These are phyloP conservation scores for Botryotinia calthae DNA, from an alignment of 2,329 filamentous ascomycete species.

Conservation along the genomic window DNA sequence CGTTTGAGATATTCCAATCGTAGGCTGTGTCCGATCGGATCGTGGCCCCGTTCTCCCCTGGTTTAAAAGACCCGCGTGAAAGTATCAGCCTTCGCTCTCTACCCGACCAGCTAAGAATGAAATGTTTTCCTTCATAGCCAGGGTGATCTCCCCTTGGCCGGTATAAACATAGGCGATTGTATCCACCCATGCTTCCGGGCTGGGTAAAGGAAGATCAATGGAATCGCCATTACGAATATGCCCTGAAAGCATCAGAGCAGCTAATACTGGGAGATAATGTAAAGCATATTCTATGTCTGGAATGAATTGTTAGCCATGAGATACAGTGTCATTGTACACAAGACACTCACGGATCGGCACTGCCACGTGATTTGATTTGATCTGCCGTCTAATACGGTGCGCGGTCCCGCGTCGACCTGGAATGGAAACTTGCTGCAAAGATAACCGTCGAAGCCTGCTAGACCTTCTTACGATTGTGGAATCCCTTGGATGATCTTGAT, in stretches of 20 bases:
- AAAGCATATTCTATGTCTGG: slow-evolving; percentile 50
- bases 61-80: background rate
- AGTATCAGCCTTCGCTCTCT: slow-evolving; percentile 14
- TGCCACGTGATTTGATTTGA: slow-evolving; percentile 28
- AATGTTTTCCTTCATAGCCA: slow-evolving; percentile 52
- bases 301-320: slow-evolving; percentile 3
- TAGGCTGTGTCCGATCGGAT: slow-evolving; percentile 10
- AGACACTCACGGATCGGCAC: slow-evolving; percentile 49
- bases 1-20: background rate
- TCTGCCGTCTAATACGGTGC: slow-evolving; percentile 6
- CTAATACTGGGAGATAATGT: slow-evolving; percentile 52
- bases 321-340: background rate
- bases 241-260: slow-evolving; percentile 53
- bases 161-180: slow-evolving; percentile 57
- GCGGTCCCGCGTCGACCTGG: slow-evolving; percentile 13
- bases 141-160: slow-evolving; percentile 47
- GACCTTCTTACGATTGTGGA: slow-evolving; percentile 24
- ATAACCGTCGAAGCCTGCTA: slow-evolving; percentile 26
- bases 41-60: slow-evolving; percentile 7
- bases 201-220: slow-evolving; percentile 57
- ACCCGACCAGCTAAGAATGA: slow-evolving; percentile 51
- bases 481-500: background rate
- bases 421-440: slow-evolving; percentile 19
- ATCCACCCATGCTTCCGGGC: slow-evolving; percentile 54
- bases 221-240: slow-evolving; percentile 51